Evolutionary conservation across 1,284 basidiomycete genomes (phyloP).

Genomic region (Ceratorhiza oryzae-sativae): DNA sequence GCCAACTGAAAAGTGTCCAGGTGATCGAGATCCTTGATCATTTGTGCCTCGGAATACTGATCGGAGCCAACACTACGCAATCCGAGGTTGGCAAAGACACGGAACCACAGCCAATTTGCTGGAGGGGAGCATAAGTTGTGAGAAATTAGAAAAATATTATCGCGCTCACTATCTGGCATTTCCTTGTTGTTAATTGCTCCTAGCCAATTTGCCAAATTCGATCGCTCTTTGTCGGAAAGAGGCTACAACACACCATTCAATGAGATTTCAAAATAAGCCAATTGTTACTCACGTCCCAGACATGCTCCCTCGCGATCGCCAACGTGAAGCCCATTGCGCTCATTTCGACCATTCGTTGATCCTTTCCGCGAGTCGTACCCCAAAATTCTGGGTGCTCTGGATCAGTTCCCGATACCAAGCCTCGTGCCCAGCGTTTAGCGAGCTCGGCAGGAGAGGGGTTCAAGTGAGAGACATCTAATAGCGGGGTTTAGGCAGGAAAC

Average conservation of each 20-base stretch:
- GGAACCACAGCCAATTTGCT: slow-evolving; percentile 85
- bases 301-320: slow-evolving; percentile 66
- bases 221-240: slow-evolving; percentile 61
- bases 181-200: slow-evolving; percentile 76
- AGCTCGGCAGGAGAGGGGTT: slow-evolving; percentile 15
- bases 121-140: slow-evolving; percentile 38
- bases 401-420: slow-evolving; percentile 71
- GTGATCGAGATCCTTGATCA: slow-evolving; percentile 77
- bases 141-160: neutral
- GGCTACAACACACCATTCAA: neutral
- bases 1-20: slow-evolving; percentile 82
- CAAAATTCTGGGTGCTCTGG: slow-evolving; percentile 73
- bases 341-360: slow-evolving; percentile 85
- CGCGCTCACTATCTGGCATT: slow-evolving; percentile 52
- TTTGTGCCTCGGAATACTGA: slow-evolving; percentile 60
- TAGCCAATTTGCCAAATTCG: slow-evolving; percentile 69
- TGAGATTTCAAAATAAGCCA: neutral
- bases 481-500: neutral
- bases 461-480: slow-evolving; percentile 12
- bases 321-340: slow-evolving; percentile 77
- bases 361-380: slow-evolving; percentile 75
- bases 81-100: slow-evolving; percentile 80
- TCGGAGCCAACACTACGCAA: slow-evolving; percentile 67
- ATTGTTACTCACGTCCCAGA: slow-evolving; percentile 63
- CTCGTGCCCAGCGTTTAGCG: slow-evolving; percentile 66